Evolutionary conservation across 768 basidiomycete species (phyloP).

Genomic region (Podaxis sp.): DNA sequence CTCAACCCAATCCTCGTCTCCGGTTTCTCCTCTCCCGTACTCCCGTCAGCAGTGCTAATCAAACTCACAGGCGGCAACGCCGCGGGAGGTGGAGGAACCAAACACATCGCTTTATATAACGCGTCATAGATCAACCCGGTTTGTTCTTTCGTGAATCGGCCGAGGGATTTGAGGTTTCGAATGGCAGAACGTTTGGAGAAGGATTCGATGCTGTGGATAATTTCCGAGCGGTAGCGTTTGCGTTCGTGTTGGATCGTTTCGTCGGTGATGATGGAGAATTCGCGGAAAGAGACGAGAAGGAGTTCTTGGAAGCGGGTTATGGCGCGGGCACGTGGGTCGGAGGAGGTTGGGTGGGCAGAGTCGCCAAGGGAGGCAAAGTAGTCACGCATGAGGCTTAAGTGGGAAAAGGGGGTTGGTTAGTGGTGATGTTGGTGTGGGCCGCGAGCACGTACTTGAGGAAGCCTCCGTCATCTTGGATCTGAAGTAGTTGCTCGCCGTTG

Average conservation of each 20-base stretch:
- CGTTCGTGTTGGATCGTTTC: slow-evolving; percentile 90
- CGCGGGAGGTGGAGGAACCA: slow-evolving; percentile 65
- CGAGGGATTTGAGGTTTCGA: slow-evolving; percentile 78
- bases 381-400: slow-evolving; percentile 80
- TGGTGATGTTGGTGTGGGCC: neutral
- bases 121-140: slow-evolving; percentile 91
- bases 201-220: slow-evolving; percentile 88
- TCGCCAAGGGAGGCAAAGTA: slow-evolving; percentile 94
- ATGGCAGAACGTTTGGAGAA: slow-evolving; percentile 92
- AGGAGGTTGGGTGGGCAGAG: slow-evolving; percentile 88
- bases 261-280: slow-evolving; percentile 95
- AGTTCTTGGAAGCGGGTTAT: slow-evolving; percentile 98
- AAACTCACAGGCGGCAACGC: slow-evolving; percentile 43
- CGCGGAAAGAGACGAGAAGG: slow-evolving; percentile 94
- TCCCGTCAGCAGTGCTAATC: slow-evolving; percentile 53
- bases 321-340: slow-evolving; percentile 85
- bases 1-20: slow-evolving; percentile 86
- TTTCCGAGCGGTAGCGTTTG: slow-evolving; percentile 80
- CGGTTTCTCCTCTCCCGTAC: slow-evolving; percentile 60
- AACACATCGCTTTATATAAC: slow-evolving; percentile 79
- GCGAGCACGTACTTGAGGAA: slow-evolving; percentile 76
- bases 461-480: slow-evolving; percentile 94
- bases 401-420: neutral
- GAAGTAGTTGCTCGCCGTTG: slow-evolving; percentile 88
- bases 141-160: slow-evolving; percentile 84